Percentiles rank a stretch among this genome's conserved stretches.
These are phyloP conservation scores for Boletales sp. DNA, from an alignment of 768 basidiomycete genomes.

Conservation along the genomic window DNA sequence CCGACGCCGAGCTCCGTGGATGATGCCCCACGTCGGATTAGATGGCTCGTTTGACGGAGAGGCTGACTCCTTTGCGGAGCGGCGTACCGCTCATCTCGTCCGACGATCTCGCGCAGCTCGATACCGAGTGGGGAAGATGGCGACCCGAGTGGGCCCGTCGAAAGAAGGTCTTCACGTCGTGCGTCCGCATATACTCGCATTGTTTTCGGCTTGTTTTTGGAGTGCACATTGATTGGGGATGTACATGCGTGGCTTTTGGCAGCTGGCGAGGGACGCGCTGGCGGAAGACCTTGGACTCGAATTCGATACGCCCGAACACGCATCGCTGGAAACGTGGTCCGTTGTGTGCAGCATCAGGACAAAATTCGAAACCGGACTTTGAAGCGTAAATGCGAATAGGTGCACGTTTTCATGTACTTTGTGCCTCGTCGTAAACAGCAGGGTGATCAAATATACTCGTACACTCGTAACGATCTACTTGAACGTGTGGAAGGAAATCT, in stretches of 20 bases:
- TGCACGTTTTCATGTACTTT: too few relatives aligned
- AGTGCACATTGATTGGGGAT: neutral
- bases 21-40: too few relatives aligned
- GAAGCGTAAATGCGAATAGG: conserved; percentile 50
- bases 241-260: conserved; percentile 70
- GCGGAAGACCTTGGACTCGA: conserved; percentile 83
- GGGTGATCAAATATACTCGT: too few relatives aligned
- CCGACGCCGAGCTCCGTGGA: too few relatives aligned
- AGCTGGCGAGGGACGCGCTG: conserved; percentile 45
- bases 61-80: conserved; percentile 15
- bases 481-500: too few relatives aligned
- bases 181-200: conserved; percentile 12
- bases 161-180: conserved; percentile 60
- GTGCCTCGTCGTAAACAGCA: too few relatives aligned
- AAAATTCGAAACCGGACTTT: conserved; percentile 33
- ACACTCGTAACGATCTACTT: too few relatives aligned
- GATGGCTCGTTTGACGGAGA: too few relatives aligned
- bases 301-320: conserved; percentile 70
- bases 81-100: conserved; percentile 63
- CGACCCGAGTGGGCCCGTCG: conserved; percentile 75
- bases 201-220: neutral
- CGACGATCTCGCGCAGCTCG: conserved; percentile 65
- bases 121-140: conserved; percentile 77
- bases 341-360: conserved; percentile 41
- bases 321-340: conserved; percentile 61